These are phyloP conservation scores for Backusella parvicylindrica DNA, from an alignment of 192 early-diverging fungal species.

Conservation along the genomic window DNA sequence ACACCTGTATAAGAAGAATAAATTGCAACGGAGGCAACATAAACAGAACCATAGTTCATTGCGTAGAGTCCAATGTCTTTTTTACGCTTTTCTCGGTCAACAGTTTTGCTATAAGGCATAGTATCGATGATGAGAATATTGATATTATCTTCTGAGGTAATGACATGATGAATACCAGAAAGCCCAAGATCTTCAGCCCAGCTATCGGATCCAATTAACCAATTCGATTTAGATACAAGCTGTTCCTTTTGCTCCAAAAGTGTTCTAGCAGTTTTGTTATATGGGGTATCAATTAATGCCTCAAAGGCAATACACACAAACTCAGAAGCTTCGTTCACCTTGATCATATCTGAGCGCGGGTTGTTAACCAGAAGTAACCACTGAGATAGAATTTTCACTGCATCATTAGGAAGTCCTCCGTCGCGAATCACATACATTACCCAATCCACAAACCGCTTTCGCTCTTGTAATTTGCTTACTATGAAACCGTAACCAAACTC, in stretches of 20 bases:
- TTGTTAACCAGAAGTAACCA: constrained; percentile 58
- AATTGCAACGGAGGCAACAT: constrained; percentile 87
- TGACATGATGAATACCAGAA: constrained; percentile 88
- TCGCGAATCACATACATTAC: constrained; percentile 58
- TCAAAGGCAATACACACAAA: not conserved
- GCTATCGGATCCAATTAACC: constrained; percentile 85
- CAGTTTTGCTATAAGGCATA: constrained; percentile 62
- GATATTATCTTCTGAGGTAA: constrained; percentile 78
- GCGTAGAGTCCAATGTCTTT: constrained; percentile 95
- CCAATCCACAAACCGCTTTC: constrained; percentile 57
- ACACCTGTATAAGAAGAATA: constrained; percentile 87
- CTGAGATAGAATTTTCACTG: constrained; percentile 42
- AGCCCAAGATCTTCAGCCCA: constrained; percentile 84
- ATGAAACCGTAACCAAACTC: constrained; percentile 85
- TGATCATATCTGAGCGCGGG: constrained; percentile 21
- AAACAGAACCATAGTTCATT: constrained; percentile 88
- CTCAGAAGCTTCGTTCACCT: constrained; percentile 15
- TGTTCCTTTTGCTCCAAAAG: constrained; percentile 30
- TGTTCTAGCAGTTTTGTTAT: not conserved
- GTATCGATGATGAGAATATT: constrained; percentile 91
- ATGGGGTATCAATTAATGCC: not conserved
- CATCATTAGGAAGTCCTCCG: constrained; percentile 41
- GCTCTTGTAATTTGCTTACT: constrained; percentile 60
- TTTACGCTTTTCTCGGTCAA: constrained; percentile 62
- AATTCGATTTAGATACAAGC: constrained; percentile 66